Base-by-base conservation (phyloP, 1,284 basidiomycete genomes). In the Pterulicium gracile region DNA sequence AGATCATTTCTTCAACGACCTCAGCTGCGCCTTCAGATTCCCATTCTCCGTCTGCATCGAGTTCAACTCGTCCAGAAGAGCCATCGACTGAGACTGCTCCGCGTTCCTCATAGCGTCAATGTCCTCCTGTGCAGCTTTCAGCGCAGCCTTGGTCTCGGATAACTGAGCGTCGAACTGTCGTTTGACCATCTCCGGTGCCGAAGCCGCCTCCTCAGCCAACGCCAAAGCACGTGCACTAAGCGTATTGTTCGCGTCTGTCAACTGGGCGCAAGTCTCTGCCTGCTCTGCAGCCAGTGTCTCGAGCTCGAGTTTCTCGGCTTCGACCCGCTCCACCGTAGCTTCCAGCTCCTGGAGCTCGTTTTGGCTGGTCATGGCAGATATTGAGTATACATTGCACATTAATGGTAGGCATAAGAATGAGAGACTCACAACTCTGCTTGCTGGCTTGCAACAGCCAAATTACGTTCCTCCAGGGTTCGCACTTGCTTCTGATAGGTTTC, bases 401-500 rank as follows among this genome's bases (percentile, higher is more conserved):
- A 19, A 18, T 32, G 46, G 14, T 45, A 48, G 23, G 32, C 20
- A 34, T 43, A 24, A 46, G 49, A 23, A 39, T 44, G 48, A 49
- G 40, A 27, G 2, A 75, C 81, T 53, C 55, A 87, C 83, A 83
- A 49, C 2, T 67, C 65, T 34, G 70, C 64, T 47, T 77, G 68
- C 52, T 68, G 71, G 32, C 68, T 64, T 27, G 71, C 68, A 46
- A 85, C 59, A 3, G 61, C 54, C 52, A 70, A 58, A 54, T 86
- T 81, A 48, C 84, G 72, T 50, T 88, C 85, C 57, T 93, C 88
- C 46, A 93, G 68, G 39, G 72, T 73, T 54, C 75, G 73, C 2
- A 92, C 85, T 58, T 93, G 89, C 64, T 80, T 81, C 66, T 92
- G 87, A 60, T 94, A 94, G 22, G 84, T 91, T 68, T 88, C 87